These are phyloP conservation scores for Ustilago trichophora DNA, from an alignment of 1,284 basidiomycete genomes.

Conservation along the genomic window DNA sequence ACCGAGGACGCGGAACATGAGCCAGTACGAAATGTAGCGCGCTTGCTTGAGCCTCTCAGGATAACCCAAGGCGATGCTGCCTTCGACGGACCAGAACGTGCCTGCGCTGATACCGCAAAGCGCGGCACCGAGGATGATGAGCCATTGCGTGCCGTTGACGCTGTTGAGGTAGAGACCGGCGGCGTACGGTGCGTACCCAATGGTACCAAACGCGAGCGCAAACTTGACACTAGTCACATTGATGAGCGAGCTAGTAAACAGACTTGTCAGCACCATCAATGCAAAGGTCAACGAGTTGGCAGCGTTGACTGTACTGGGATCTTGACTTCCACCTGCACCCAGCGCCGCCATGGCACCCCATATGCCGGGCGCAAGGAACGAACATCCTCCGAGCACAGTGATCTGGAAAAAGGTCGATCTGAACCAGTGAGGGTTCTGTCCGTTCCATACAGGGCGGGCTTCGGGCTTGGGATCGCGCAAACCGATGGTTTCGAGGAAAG, in stretches of 20 bases:
- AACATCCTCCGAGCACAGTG: slow-evolving; percentile 64
- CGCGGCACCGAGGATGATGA: slow-evolving; percentile 66
- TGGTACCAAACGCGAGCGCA: slow-evolving; percentile 59
- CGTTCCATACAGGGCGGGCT: slow-evolving; percentile 28
- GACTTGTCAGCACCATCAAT: slow-evolving; percentile 65
- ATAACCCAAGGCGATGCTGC: slow-evolving; percentile 55
- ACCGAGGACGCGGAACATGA: slow-evolving; percentile 61
- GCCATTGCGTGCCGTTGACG: slow-evolving; percentile 58
- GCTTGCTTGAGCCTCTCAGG: slow-evolving; percentile 64
- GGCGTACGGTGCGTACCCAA: slow-evolving; percentile 66
- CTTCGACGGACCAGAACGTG: slow-evolving; percentile 64
- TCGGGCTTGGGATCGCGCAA: slow-evolving; percentile 39
- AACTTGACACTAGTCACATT: slow-evolving; percentile 57
- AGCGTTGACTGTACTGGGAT: slow-evolving; percentile 64
- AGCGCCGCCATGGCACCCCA: slow-evolving; percentile 65
- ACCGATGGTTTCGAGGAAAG: slow-evolving; percentile 29
- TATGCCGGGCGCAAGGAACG: slow-evolving; percentile 65
- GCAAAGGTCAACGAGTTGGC: slow-evolving; percentile 67
- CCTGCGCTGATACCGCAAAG: slow-evolving; percentile 66
- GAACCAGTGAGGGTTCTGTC: slow-evolving; percentile 41
- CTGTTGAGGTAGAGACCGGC: slow-evolving; percentile 64
- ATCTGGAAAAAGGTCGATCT: slow-evolving; percentile 56
- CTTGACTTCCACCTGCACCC: slow-evolving; percentile 63
- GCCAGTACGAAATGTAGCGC: slow-evolving; percentile 66
- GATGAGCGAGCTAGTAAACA: slow-evolving; percentile 49